Base-by-base conservation (phyloP, 1,284 basidiomycete genomes). In the Athelia psychrophila region DNA sequence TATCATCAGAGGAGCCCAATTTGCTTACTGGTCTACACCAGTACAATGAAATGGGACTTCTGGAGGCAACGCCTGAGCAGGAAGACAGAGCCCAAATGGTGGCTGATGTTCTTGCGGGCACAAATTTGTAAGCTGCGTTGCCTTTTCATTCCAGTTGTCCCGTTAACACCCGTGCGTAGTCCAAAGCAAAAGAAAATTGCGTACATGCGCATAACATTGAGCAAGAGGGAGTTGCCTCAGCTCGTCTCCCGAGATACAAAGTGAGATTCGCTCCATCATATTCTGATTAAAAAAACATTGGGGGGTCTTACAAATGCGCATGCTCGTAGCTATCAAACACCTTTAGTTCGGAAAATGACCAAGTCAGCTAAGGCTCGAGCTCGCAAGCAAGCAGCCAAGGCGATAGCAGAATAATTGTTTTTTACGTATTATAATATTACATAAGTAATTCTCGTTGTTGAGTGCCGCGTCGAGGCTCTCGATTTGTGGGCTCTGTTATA, bases 161-260 rank as follows among this genome's bases (percentile, higher is more conserved):
- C 30, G 33, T 5, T 46, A 12, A n/a, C 19, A 23, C 10, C 8
- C n/a, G 24, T 16, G 10, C 49, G n/a, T 4, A 91, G 91, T 56
- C 69, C 83, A 8, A 80, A 80, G 55, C 79, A 83, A 64, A 77
- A 76, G 5, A 81, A 84, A 59, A 80, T 79, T 2, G 86, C 90
- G 0, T 91, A 82, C 58, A 87, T 94, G 80, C 80, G 79, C 56
- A 76, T 93, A 55, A 92, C 84, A 0, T 71, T 94, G 0, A 84
- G 80, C 16, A 71, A 74, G 23, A 62, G 60, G 44, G 73, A 79
- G 33, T 63, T 87, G 2, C 74, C 75, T 2, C 68, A 76, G 18
- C 60, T 78, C 38, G 65, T 61, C 23, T 56, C 63, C 24, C 58
- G 63, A 30, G 70, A 75, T 6, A 76, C 77, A 42, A 88, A 83